Base-by-base conservation (phyloP, 768 basidiomycete species). In the Termitomyces sp. region DNA sequence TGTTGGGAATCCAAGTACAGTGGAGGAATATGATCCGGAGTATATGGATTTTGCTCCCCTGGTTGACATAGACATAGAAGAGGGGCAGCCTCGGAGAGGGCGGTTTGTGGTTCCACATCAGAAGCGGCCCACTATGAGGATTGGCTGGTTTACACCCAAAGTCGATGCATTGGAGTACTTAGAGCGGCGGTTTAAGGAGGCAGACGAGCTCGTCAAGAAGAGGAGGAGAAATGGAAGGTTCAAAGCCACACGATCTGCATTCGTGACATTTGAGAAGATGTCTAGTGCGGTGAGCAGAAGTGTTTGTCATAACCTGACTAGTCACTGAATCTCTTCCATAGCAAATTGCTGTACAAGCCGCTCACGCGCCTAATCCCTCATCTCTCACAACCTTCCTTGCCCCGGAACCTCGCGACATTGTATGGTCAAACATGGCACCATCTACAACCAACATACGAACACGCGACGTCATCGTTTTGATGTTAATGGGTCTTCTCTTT, bases 241-340 rank as follows among this genome's bases (percentile, higher is more conserved):
- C 69, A 86, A 81, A 63, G 80, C 94, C 2, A 92, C 92, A 1
- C 85, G 87, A 46, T 82, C 85, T 31, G 97, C 94, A 0, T 99
- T 98, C 66, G 90, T 98, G 20, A 98, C 97, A 0, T 98, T 99
- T 64, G 93, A 97, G 73, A 92, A 92, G 67, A 92, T 95, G 85
- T 90, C 92, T 1, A 88, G 87, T 63, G 92, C 94, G 26, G 92
- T 94, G 68, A 67, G 89, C 75, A 31, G 18, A 7, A 14, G 16
- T n/a, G n/a, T 16, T 42, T 6, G 10, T 20, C 20, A 20, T 14
- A 12, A 3, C 18, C 10, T 32, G 20, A 50, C 8, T 41, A 4
- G 18, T 27, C 9, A 18, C 27, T 4, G 29, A 13, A 32, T 29
- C 44, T 42, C 34, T 58, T n/a, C 14, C 24, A 22, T 31, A 90